A percentile compares a stretch with the other conserved stretches of the same genome.
phyloP scores from a whole-genome alignment of 2,329 filamentous ascomycete species.

The Pyrenochaeta sp. region DNA sequence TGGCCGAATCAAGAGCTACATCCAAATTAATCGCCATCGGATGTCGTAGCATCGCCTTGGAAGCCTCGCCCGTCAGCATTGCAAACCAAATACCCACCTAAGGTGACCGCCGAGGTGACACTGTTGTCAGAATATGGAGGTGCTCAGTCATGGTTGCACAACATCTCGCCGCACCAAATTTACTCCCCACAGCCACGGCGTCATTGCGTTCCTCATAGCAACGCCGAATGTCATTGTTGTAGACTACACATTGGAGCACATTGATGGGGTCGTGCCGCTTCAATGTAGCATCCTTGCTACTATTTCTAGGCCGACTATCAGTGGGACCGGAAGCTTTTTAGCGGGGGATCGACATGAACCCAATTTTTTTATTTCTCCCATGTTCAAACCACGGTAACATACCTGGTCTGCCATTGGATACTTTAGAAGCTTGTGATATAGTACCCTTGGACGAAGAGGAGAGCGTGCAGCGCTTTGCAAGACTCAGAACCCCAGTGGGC shows the following conservation, averaged over 20 bases:
- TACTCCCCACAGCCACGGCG: background rate
- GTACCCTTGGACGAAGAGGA: too few species aligned
- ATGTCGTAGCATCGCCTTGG: background rate
- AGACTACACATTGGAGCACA: background rate
- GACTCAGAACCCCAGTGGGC: background rate
- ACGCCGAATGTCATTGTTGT: background rate
- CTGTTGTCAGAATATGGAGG: background rate
- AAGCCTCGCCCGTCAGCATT: background rate
- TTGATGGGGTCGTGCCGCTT: too few species aligned
- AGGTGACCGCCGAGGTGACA: background rate
- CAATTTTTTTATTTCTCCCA: too few species aligned
- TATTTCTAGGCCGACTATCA: too few species aligned
- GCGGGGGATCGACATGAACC: too few species aligned
- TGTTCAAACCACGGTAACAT: too few species aligned
- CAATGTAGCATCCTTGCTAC: too few species aligned
- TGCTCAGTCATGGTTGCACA: conserved; percentile 8
- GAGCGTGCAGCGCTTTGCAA: background rate
- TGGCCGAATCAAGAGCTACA: conserved; percentile 8
- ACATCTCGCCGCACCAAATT: background rate
- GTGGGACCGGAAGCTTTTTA: too few species aligned
- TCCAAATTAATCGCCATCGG: conserved; percentile 12
- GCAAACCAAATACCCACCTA: background rate
- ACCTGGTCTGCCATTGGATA: too few species aligned
- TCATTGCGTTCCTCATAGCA: background rate
- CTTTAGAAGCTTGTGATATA: too few species aligned